These are phyloP conservation scores for Euphorbia corollata DNA, from an alignment of 441 rosid genomes.

Conservation along the genomic window DNA sequence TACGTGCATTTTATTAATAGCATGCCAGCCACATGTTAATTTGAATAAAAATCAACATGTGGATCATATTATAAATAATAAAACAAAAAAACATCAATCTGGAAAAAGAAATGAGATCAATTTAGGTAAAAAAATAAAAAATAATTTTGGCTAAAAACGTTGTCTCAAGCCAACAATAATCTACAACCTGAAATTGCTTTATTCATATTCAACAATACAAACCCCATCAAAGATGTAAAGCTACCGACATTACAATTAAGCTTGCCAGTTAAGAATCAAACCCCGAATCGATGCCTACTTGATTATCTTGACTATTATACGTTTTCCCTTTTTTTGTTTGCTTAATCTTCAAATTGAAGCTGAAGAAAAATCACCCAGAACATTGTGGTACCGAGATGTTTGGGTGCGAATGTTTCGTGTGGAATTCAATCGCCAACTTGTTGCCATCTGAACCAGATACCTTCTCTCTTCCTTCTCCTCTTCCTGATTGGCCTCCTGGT, in stretches of 20 bases:
- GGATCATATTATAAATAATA: neutral
- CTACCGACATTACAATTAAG: neutral
- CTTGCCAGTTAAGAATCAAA: neutral
- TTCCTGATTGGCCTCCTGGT: constrained; percentile 71
- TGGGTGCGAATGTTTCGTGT: constrained; percentile 44
- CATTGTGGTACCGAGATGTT: constrained; percentile 24
- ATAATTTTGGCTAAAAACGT: neutral
- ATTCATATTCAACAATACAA: neutral
- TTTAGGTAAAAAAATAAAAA: neutral
- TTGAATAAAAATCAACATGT: neutral
- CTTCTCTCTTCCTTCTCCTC: constrained; percentile 52
- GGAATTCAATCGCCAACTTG: constrained; percentile 26
- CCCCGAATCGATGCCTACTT: neutral
- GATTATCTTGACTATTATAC: neutral
- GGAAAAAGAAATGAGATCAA: neutral
- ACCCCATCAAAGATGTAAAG: neutral
- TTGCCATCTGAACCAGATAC: constrained; percentile 33
- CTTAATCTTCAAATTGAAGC: neutral
- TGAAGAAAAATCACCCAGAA: neutral
- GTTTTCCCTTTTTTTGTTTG: neutral
- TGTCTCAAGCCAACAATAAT: neutral
- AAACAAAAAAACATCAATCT: neutral
- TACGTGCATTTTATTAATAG: neutral
- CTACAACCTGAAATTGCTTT: neutral
- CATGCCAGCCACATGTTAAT: neutral